Conservation (phyloP, 192 early-diverging fungal species). For the Coemansia sp. region DNA sequence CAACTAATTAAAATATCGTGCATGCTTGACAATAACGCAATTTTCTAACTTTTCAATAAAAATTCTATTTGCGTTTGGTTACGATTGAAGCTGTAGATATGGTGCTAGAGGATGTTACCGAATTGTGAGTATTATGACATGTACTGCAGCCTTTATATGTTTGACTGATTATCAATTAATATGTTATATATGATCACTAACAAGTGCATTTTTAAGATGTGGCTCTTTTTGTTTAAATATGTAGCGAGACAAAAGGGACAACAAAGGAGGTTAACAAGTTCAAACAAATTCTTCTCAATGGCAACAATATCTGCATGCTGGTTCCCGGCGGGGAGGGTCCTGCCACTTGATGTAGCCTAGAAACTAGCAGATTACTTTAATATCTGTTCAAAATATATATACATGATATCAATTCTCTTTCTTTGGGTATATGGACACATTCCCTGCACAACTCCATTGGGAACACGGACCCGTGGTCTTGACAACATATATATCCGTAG, state of each 20-base stretch:
- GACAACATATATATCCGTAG: constrained; percentile 22
- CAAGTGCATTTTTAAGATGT: too few relatives aligned
- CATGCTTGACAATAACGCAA: neutral
- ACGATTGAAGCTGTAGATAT: constrained; percentile 58
- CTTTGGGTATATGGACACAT: constrained; percentile 9
- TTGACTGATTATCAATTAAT: too few relatives aligned
- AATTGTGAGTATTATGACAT: constrained; percentile 55
- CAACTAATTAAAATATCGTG: too few relatives aligned
- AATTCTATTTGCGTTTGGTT: neutral
- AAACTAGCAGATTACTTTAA: neutral
- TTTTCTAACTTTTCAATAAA: neutral
- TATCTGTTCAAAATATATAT: neutral
- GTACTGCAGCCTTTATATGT: constrained; percentile 29
- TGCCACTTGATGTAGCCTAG: neutral
- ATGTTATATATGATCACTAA: too few relatives aligned
- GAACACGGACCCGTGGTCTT: constrained; percentile 27
- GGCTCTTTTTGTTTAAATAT: constrained; percentile 28
- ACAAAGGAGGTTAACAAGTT: constrained; percentile 68
- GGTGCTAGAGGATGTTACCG: constrained; percentile 96
- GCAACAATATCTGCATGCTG: constrained; percentile 97
- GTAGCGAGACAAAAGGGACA: constrained; percentile 70
- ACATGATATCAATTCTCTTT: neutral
- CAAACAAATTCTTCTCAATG: constrained; percentile 92
- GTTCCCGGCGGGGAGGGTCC: constrained; percentile 45
- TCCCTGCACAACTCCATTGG: constrained; percentile 34